These are phyloP conservation scores for Brassica incana DNA, from an alignment of 345 rosid species.

Conservation along the genomic window DNA sequence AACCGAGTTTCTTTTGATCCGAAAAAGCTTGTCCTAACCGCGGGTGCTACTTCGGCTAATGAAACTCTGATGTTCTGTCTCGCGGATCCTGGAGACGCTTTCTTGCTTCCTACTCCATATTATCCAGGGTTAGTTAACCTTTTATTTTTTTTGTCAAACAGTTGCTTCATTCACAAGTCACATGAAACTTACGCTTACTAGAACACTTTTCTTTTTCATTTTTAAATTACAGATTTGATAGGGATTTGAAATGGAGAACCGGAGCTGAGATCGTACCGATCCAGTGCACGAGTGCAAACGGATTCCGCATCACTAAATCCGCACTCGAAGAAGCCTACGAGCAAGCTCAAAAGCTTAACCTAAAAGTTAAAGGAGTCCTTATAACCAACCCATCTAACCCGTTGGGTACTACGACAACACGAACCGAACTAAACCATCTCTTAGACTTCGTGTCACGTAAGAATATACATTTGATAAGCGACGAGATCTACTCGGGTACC, in stretches of 20 bases:
- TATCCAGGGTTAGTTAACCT: constrained; percentile 68
- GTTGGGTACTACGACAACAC: constrained; percentile 59
- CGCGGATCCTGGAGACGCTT: constrained; percentile 67
- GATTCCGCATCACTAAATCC: constrained; percentile 52
- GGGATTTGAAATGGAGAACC: constrained; percentile 72
- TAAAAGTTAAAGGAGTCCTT: constrained; percentile 71
- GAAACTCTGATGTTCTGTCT: constrained; percentile 77
- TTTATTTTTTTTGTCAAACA: background rate
- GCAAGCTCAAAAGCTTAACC: constrained; percentile 52
- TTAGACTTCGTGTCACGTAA: constrained; percentile 57
- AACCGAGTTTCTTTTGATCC: constrained; percentile 65
- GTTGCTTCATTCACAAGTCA: constrained; percentile 36
- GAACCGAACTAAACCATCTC: constrained; percentile 60
- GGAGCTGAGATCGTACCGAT: constrained; percentile 63
- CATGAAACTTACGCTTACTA: constrained; percentile 28
- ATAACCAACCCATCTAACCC: constrained; percentile 86
- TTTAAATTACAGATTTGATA: constrained; percentile 53
- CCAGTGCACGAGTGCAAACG: constrained; percentile 52
- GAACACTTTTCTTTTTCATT: background rate
- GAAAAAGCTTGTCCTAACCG: constrained; percentile 60
- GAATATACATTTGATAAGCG: constrained; percentile 67
- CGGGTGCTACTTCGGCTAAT: constrained; percentile 82
- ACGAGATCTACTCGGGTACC: constrained; percentile 77
- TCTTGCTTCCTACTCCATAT: constrained; percentile 81
- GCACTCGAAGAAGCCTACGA: constrained; percentile 67